Percentiles rank a stretch among this genome's conserved stretches.
Conservation (phyloP, 805 yeast genomes). For the Spencermartinsiella europaea region DNA sequence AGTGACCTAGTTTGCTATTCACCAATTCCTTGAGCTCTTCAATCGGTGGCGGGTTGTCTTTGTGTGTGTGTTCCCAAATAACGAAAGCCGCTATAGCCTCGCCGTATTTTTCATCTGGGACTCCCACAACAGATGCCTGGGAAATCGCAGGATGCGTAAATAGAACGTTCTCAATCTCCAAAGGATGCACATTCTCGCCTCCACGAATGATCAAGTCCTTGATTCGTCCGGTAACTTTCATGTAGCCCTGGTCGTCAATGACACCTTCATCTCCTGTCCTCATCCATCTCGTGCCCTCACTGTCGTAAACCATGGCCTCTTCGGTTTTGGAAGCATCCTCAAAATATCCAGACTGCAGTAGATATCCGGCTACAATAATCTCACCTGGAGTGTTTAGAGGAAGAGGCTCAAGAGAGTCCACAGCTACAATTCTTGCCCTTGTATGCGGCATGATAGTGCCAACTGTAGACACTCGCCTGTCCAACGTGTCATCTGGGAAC, state of each 20-base stretch:
- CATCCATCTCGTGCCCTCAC: constrained; percentile 28
- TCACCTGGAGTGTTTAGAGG: constrained; percentile 25
- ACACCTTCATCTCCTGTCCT: constrained; percentile 30
- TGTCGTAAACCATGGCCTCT: constrained; percentile 24
- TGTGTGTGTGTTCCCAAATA: constrained; percentile 16
- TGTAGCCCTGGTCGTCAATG: constrained; percentile 26
- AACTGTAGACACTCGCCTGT: constrained; percentile 24
- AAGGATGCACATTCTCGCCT: constrained; percentile 31
- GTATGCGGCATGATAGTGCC: constrained; percentile 30
- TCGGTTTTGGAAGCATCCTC: constrained; percentile 24
- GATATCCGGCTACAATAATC: constrained; percentile 28
- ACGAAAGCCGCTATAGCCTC: constrained; percentile 28
- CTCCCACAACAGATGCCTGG: constrained; percentile 30
- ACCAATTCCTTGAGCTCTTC: constrained; percentile 23
- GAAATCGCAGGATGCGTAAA: constrained; percentile 24
- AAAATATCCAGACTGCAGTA: constrained; percentile 24
- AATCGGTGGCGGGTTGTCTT: constrained; percentile 10
- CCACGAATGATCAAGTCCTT: constrained; percentile 31
- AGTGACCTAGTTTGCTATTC: constrained; percentile 24
- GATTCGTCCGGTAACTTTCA: constrained; percentile 30
- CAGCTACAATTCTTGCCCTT: constrained; percentile 25
- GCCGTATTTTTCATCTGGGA: constrained; percentile 28
- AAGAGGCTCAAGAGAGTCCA: constrained; percentile 19
- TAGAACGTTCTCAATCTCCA: constrained; percentile 28
- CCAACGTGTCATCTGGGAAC: constrained; percentile 23